Percentiles rank a stretch among this genome's conserved stretches.
Conservation (phyloP, 805 yeast genomes). For the Lipomyces sp. region DNA sequence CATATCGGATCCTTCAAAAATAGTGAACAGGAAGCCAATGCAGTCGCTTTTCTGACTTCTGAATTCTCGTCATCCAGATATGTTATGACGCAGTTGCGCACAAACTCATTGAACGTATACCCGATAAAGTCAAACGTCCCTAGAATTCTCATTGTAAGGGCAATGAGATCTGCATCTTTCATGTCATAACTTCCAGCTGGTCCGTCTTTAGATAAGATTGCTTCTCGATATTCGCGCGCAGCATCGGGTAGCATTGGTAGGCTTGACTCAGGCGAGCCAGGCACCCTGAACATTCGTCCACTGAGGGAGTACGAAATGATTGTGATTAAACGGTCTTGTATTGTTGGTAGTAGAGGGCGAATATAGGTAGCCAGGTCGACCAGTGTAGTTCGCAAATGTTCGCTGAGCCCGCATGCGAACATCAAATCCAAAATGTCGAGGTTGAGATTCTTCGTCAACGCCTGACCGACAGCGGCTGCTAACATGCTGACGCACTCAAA, state of each 20-base stretch:
- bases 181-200: constrained; percentile 51
- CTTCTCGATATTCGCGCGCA: constrained; percentile 79
- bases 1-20: constrained; percentile 83
- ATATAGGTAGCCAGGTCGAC: constrained; percentile 69
- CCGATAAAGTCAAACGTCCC: constrained; percentile 74
- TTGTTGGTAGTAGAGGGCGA: constrained; percentile 76
- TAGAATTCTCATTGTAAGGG: constrained; percentile 79
- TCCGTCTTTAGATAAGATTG: constrained; percentile 73
- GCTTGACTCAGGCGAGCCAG: constrained; percentile 79
- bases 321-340: constrained; percentile 72
- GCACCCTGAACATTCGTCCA: constrained; percentile 79
- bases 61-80: constrained; percentile 82
- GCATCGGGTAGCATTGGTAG: constrained; percentile 47
- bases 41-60: constrained; percentile 81
- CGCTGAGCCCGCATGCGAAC: constrained; percentile 81
- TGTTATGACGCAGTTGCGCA: constrained; percentile 77
- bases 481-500: constrained; percentile 87
- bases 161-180: constrained; percentile 58
- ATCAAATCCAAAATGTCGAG: constrained; percentile 78
- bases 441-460: constrained; percentile 84
- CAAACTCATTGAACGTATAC: constrained; percentile 83
- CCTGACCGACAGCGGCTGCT: constrained; percentile 90
- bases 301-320: constrained; percentile 74
- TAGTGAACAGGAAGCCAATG: constrained; percentile 77
- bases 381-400: constrained; percentile 77